These are phyloP conservation scores for Epichloe glyceriae DNA, from an alignment of 2,329 filamentous ascomycete species.

Conservation along the genomic window DNA sequence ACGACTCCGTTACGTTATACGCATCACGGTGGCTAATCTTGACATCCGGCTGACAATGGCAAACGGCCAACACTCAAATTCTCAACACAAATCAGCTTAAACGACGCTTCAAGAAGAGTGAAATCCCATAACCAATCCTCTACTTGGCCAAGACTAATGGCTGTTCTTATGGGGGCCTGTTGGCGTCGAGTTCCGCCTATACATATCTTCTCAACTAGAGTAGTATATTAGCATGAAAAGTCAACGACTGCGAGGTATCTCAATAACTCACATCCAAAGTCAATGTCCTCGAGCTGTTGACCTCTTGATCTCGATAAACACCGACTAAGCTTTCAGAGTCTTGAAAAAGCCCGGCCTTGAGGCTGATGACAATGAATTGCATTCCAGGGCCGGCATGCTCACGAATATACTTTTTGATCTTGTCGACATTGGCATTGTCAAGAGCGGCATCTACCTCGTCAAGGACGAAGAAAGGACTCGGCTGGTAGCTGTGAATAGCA, in stretches of 20 bases:
- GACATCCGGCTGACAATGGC: no score
- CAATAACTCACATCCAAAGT: slow-evolving; percentile 76
- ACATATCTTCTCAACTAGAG: slow-evolving; percentile 22
- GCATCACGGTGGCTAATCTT: no score
- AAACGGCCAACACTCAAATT: no score
- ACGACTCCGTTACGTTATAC: no score
- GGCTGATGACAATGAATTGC: slow-evolving; percentile 96
- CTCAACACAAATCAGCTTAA: no score
- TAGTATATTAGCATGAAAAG: slow-evolving; percentile 3
- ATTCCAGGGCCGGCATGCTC: slow-evolving; percentile 92
- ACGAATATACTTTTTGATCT: slow-evolving; percentile 91
- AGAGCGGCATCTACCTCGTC: slow-evolving; percentile 96
- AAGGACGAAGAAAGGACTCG: slow-evolving; percentile 91
- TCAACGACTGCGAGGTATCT: not conserved
- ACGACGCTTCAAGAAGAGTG: no score
- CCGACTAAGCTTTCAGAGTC: slow-evolving; percentile 92
- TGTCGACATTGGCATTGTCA: slow-evolving; percentile 94
- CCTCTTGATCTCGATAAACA: slow-evolving; percentile 87
- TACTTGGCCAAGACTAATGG: not conserved
- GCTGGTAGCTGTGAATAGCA: slow-evolving; percentile 92
- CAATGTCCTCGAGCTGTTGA: slow-evolving; percentile 82
- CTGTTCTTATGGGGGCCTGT: not conserved
- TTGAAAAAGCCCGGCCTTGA: slow-evolving; percentile 93
- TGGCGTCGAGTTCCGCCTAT: slow-evolving; percentile 8
- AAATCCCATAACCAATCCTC: no score